phyloP scores from a whole-genome alignment of 768 basidiomycete species.

The Lactifluus subvellereus region DNA sequence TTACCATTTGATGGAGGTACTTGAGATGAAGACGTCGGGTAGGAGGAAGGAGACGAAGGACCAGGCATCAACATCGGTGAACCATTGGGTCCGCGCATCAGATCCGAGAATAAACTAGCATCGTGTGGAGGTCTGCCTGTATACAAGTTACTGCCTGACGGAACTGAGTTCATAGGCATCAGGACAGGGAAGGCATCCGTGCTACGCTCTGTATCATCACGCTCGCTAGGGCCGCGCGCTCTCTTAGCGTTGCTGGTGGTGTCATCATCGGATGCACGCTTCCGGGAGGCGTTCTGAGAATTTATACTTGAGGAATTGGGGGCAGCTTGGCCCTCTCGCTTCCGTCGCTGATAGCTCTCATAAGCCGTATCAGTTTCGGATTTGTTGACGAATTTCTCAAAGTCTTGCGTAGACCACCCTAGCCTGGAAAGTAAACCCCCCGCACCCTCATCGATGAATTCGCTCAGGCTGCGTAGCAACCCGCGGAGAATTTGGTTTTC shows the following conservation, averaged over 20 bases:
- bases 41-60: conserved; percentile 33
- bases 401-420: conserved; percentile 72
- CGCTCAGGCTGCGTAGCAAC: conserved; percentile 66
- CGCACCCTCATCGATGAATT: conserved; percentile 83
- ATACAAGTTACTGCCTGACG: conserved; percentile 41
- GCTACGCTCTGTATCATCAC: conserved; percentile 40
- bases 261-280: conserved; percentile 52
- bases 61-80: conserved; percentile 55
- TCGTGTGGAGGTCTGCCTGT: conserved; percentile 40
- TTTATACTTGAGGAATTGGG: conserved; percentile 23
- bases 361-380: conserved; percentile 91
- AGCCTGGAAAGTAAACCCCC: conserved; percentile 73
- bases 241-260: conserved; percentile 45
- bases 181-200: conserved; percentile 50
- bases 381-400: conserved; percentile 75
- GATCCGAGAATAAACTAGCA: conserved; percentile 42
- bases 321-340: conserved; percentile 35
- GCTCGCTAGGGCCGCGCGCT: conserved; percentile 35
- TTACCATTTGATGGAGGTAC: conserved; percentile 18
- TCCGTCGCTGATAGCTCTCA: conserved; percentile 79
- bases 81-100: conserved; percentile 32
- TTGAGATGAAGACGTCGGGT: conserved; percentile 24
- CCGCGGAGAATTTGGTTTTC: conserved; percentile 84
- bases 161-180: conserved; percentile 44
- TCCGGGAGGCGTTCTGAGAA: conserved; percentile 35